A percentile compares a stretch with the other conserved stretches of the same genome.
Conservation (phyloP, 164 flowering plant genomes). For the Magnolia kwangsiensis region DNA sequence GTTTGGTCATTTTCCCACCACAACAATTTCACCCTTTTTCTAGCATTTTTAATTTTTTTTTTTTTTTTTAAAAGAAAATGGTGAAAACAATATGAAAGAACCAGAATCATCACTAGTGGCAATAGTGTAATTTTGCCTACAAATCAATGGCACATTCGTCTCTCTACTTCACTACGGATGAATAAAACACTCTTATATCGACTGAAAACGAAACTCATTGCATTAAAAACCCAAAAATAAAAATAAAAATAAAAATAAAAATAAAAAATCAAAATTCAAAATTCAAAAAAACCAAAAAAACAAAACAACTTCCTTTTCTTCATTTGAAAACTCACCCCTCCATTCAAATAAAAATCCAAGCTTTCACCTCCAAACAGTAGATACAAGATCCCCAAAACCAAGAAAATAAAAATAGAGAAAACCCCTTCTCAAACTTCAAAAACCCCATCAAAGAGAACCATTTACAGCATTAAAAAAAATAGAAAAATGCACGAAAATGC, state of each 20-base stretch:
- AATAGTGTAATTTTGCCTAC: not conserved
- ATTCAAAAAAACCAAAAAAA: too few relatives aligned
- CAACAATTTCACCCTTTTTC: too few relatives aligned
- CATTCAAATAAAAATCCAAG: not conserved
- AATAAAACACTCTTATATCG: not conserved
- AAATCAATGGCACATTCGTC: not conserved
- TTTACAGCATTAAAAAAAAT: not conserved
- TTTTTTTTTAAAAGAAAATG: too few relatives aligned
- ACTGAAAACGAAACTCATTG: not conserved
- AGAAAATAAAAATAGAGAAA: not conserved
- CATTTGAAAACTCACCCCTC: not conserved
- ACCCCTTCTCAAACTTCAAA: not conserved
- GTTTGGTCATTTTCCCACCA: not conserved
- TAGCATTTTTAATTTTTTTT: too few relatives aligned
- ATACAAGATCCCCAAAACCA: not conserved
- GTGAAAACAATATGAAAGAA: too few relatives aligned
- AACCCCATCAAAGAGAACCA: not conserved
- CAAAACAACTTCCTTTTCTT: not conserved
- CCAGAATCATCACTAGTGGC: not conserved
- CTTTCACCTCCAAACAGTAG: not conserved
- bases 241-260: too few relatives aligned
- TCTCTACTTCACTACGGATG: not conserved
- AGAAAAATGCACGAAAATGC: not conserved
- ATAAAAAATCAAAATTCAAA: too few relatives aligned
- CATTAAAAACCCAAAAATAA: not conserved